Conservation (phyloP, 352 stramenopile genomes). For the Pythium folliculosum region DNA sequence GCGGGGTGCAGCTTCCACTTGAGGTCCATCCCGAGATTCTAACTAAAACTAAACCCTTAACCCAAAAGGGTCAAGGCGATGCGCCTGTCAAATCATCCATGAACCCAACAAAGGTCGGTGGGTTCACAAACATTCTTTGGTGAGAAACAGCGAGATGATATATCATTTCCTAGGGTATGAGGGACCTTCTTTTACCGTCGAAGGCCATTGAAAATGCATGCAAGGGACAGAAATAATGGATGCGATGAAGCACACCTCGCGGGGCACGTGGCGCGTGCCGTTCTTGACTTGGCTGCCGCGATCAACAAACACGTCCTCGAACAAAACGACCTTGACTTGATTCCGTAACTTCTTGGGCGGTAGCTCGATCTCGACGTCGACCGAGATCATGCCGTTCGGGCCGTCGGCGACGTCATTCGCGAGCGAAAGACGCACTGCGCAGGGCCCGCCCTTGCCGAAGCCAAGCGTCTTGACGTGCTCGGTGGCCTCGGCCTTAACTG, state of each 20-base stretch:
- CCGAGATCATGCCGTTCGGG: not conserved
- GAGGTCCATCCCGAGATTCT: too few relatives aligned
- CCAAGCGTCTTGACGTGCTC: slow-evolving; percentile 1
- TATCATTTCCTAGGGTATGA: too few relatives aligned
- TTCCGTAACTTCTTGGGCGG: not conserved
- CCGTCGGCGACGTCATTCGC: not conserved
- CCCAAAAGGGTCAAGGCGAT: too few relatives aligned
- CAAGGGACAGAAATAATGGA: too few relatives aligned
- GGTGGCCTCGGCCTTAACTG: not conserved
- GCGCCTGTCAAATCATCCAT: too few relatives aligned
- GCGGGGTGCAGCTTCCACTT: too few relatives aligned
- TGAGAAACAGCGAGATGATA: too few relatives aligned
- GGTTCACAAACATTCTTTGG: too few relatives aligned
- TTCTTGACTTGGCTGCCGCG: not conserved
- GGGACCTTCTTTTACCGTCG: too few relatives aligned
- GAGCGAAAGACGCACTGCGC: not conserved
- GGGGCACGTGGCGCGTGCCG: not conserved
- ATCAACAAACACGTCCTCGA: slow-evolving; percentile 4
- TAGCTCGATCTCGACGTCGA: slow-evolving; percentile 12
- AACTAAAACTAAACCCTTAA: too few relatives aligned
- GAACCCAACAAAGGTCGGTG: too few relatives aligned
- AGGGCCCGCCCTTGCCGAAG: slow-evolving; percentile 3
- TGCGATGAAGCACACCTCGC: not conserved
- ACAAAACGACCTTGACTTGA: not conserved
- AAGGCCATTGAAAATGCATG: too few relatives aligned